Percentiles rank a stretch among this genome's conserved stretches.
These are phyloP conservation scores for Suillus bovinus DNA, from an alignment of 768 basidiomycete species.

Conservation along the genomic window DNA sequence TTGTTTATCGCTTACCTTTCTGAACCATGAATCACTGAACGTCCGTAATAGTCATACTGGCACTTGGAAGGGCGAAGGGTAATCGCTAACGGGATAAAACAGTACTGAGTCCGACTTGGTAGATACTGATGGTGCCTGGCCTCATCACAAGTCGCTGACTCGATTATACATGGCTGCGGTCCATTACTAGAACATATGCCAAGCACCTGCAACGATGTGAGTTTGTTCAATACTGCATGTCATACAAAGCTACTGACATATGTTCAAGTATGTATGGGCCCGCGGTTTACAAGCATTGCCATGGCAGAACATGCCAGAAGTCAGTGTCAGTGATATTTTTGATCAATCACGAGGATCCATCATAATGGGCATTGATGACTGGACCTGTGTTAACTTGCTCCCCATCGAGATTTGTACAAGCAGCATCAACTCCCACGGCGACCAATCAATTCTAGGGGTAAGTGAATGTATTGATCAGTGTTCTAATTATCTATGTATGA, in stretches of 20 bases:
- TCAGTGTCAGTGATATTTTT: not conserved
- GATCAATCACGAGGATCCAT: not conserved
- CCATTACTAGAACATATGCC: not conserved
- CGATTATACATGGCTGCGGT: not conserved
- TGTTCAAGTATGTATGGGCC: not conserved
- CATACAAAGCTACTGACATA: not conserved
- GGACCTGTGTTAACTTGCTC: not conserved
- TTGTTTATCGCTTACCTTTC: not conserved
- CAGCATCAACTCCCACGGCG: not conserved
- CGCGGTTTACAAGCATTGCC: not conserved
- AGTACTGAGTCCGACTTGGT: not conserved
- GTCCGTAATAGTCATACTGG: not conserved
- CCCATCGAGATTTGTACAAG: not conserved
- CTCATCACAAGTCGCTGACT: not conserved
- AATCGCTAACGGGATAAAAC: not conserved
- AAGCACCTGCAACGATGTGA: not conserved
- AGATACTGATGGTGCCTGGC: not conserved
- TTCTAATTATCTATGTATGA: constrained; percentile 19
- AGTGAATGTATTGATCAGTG: constrained; percentile 13
- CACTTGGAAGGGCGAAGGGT: not conserved
- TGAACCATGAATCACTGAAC: not conserved
- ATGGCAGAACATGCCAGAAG: not conserved
- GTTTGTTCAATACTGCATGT: not conserved
- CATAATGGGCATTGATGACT: not conserved
- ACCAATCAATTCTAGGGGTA: constrained; percentile 43